Percentiles rank a stretch among this genome's conserved stretches.
phyloP scores from a whole-genome alignment of 768 basidiomycete genomes.

The Pleurotus pulmonarius region DNA sequence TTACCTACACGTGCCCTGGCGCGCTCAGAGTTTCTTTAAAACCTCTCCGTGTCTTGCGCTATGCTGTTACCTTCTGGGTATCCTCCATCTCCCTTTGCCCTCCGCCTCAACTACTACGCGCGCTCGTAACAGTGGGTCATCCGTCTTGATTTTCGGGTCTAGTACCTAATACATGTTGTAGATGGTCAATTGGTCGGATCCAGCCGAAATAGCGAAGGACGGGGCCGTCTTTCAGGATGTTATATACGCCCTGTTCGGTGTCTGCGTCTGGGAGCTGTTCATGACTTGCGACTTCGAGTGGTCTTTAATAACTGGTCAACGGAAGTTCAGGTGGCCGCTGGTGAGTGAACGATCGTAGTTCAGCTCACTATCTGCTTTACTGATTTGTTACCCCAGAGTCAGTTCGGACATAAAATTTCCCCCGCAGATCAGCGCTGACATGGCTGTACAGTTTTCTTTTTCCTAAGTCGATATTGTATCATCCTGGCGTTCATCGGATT shows the following conservation, averaged over 20 bases:
- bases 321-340: conserved; percentile 66
- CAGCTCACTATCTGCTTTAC: background rate
- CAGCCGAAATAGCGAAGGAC: conserved; percentile 12
- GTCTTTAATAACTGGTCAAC: conserved; percentile 55
- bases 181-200: conserved; percentile 52
- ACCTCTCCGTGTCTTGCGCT: background rate
- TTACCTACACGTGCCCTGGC: conserved; percentile 7
- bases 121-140: background rate
- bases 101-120: background rate
- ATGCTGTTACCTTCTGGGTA: background rate
- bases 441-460: conserved; percentile 49
- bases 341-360: conserved; percentile 34
- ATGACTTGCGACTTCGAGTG: conserved; percentile 64
- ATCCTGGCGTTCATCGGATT: conserved; percentile 61
- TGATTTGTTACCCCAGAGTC: conserved; percentile 15
- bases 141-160: background rate
- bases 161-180: conserved; percentile 1
- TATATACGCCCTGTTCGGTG: conserved; percentile 60
- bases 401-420: background rate
- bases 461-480: conserved; percentile 71
- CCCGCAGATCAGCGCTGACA: conserved; percentile 5
- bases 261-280: conserved; percentile 67
- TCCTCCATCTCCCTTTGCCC: background rate
- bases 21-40: conserved; percentile 3
- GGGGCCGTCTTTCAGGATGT: conserved; percentile 57